Conservation (phyloP, 768 basidiomycete species). For the Rhodotorula taiwanensis region DNA sequence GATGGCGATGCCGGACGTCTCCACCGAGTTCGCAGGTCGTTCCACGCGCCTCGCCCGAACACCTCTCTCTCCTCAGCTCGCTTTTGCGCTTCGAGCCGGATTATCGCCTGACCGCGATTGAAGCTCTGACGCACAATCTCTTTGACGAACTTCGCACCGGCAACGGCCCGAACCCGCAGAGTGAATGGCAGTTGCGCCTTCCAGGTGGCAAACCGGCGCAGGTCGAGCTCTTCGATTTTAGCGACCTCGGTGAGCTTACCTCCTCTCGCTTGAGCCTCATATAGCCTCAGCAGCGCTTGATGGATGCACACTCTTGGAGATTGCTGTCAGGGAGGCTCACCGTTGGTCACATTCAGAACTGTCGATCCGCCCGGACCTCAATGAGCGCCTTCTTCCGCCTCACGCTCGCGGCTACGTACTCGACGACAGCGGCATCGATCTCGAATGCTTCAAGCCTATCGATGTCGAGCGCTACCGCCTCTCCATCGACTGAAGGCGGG, state of each 20-base stretch:
- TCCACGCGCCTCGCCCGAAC: constrained; percentile 85
- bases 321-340: not conserved
- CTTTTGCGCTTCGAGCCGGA: constrained; percentile 91
- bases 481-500: constrained; percentile 17
- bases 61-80: constrained; percentile 85
- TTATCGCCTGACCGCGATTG: constrained; percentile 73
- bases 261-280: not conserved
- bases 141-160: constrained; percentile 92
- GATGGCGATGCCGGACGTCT: not conserved
- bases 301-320: not conserved
- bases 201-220: constrained; percentile 93
- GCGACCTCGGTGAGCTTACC: constrained; percentile 68
- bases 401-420: constrained; percentile 70
- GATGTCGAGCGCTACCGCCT: constrained; percentile 3
- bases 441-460: constrained; percentile 81
- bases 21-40: constrained; percentile 41
- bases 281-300: not conserved
- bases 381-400: constrained; percentile 76
- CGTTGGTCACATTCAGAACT: constrained; percentile 58
- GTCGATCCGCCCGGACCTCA: constrained; percentile 89
- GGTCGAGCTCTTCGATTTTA: constrained; percentile 74
- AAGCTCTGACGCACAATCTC: constrained; percentile 70
- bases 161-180: constrained; percentile 43
- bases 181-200: constrained; percentile 49
- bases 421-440: constrained; percentile 64